Conservation (phyloP, 2,329 filamentous ascomycete species). For the Neonectria neomacrospora region DNA sequence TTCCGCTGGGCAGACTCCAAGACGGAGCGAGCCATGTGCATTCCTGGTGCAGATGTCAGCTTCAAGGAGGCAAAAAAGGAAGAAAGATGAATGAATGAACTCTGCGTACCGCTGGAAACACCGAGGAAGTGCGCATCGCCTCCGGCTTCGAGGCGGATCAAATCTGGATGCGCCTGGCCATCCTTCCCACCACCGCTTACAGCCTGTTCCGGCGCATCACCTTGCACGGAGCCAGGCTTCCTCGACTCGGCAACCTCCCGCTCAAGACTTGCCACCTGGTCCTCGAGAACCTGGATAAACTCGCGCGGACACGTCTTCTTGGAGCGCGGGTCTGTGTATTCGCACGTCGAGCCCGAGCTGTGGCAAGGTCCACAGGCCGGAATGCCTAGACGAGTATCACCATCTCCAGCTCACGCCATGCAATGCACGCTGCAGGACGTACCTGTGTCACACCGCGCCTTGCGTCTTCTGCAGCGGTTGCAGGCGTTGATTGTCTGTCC, state of each 20-base stretch:
- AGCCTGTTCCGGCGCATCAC: neutral
- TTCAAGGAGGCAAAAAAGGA: neutral
- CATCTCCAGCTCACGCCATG: neutral
- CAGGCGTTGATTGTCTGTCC: conserved; percentile 29
- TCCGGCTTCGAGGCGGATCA: conserved; percentile 30
- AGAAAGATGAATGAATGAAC: neutral
- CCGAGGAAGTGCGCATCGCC: conserved; percentile 31
- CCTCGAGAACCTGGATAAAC: conserved; percentile 18
- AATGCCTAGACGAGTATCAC: conserved; percentile 21
- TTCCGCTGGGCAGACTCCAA: conserved; percentile 28
- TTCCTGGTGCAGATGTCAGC: neutral
- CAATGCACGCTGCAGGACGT: neutral
- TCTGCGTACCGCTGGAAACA: conserved; percentile 20
- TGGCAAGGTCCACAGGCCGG: conserved; percentile 33
- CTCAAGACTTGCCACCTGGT: conserved; percentile 17
- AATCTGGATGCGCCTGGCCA: conserved; percentile 22
- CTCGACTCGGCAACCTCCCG: conserved; percentile 8
- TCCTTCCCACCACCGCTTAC: neutral
- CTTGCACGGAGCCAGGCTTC: neutral
- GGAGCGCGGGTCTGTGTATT: conserved; percentile 35
- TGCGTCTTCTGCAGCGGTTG: conserved; percentile 36
- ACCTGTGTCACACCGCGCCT: conserved; percentile 36
- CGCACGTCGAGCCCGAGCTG: conserved; percentile 32
- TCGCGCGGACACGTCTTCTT: conserved; percentile 25
- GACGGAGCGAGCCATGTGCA: conserved; percentile 29